phyloP scores from a whole-genome alignment of 2,329 filamentous ascomycete genomes.

The Ceratocystis cubensis region DNA sequence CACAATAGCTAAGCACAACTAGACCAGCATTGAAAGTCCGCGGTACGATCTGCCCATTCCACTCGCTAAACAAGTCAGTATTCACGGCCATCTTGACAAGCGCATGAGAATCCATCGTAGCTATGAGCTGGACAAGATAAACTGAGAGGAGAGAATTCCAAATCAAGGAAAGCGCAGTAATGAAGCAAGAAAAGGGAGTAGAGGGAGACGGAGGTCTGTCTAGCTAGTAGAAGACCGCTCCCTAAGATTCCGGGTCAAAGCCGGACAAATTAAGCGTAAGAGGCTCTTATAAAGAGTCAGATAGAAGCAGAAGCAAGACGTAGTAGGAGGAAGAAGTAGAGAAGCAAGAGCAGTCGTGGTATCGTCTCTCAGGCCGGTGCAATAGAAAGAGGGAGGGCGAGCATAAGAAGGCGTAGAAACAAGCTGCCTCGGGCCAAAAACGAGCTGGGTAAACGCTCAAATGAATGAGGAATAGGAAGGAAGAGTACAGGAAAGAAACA shows the following conservation, averaged over 20 bases:
- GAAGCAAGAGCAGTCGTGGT: no score
- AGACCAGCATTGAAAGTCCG: constrained; percentile 46
- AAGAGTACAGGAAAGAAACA: neutral
- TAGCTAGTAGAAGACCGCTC: neutral
- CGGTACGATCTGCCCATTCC: constrained; percentile 36
- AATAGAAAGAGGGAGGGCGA: no score
- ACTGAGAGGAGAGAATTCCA: neutral
- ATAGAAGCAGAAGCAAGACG: no score
- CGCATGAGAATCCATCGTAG: neutral
- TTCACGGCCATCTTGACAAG: neutral
- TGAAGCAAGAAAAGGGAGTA: neutral
- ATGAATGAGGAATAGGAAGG: neutral
- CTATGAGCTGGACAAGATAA: neutral
- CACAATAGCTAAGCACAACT: constrained; percentile 59
- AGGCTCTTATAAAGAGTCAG: neutral
- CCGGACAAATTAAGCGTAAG: neutral
- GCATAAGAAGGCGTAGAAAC: neutral
- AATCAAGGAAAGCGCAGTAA: neutral
- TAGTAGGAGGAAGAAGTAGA: no score
- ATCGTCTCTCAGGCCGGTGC: no score
- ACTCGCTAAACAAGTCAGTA: constrained; percentile 30
- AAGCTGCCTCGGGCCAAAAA: neutral
- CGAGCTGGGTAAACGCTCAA: neutral
- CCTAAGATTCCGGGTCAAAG: neutral
- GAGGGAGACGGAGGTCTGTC: neutral